Percentiles rank a stretch among this genome's conserved stretches.
phyloP scores from a whole-genome alignment of 352 stramenopile genomes.

The Phytophthora kernoviae region DNA sequence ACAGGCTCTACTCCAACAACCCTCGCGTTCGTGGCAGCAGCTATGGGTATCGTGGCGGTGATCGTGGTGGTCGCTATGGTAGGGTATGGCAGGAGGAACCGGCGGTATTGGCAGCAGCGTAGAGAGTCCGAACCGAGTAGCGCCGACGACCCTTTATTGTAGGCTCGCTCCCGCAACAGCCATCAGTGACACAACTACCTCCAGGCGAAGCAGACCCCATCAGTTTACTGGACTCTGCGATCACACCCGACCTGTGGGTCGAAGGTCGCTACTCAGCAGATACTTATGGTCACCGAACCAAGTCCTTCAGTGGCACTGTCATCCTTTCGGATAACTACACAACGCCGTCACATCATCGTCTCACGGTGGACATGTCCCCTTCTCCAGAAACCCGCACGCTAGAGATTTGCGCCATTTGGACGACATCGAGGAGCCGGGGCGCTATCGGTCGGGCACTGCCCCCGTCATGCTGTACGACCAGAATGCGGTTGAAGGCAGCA shows the following conservation, averaged over 20 bases:
- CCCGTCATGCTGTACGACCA: slow-evolving; percentile 43
- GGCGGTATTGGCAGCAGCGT: slow-evolving; percentile 9
- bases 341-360: slow-evolving; percentile 22
- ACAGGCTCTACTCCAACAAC: slow-evolving; percentile 25
- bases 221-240: slow-evolving; percentile 38
- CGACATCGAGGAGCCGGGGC: slow-evolving; percentile 30
- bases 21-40: slow-evolving; percentile 30
- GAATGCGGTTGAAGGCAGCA: slow-evolving; percentile 24
- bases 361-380: slow-evolving; percentile 39
- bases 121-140: slow-evolving; percentile 18
- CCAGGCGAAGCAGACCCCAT: slow-evolving; percentile 8
- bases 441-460: slow-evolving; percentile 25
- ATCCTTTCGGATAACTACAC: slow-evolving; percentile 53
- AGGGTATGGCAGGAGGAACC: slow-evolving; percentile 32
- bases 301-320: slow-evolving; percentile 34
- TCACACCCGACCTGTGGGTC: slow-evolving; percentile 35
- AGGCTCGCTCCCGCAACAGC: slow-evolving; percentile 22
- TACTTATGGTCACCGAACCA: slow-evolving; percentile 3
- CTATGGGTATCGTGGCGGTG: slow-evolving; percentile 34
- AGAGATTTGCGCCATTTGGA: slow-evolving; percentile 19
- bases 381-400: slow-evolving; percentile 18
- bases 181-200: neutral
- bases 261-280: slow-evolving; percentile 28
- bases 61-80: slow-evolving; percentile 24
- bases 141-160: slow-evolving; percentile 35